Evolutionary conservation across 768 basidiomycete genomes (phyloP).

Genomic region (Mycena vulgaris): DNA sequence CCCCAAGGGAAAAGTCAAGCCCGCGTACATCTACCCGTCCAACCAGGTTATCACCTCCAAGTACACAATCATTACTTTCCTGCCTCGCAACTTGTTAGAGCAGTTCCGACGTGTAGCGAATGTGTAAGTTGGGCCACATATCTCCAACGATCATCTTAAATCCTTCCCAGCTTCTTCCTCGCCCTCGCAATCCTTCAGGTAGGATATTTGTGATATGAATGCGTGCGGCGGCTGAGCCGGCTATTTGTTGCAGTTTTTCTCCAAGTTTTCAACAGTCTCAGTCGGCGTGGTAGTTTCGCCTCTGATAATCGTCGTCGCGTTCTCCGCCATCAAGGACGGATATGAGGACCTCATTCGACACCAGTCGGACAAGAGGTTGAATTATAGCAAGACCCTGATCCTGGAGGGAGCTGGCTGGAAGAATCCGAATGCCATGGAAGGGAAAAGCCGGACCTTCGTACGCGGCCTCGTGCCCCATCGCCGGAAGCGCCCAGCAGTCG

Average conservation of each 20-base stretch:
- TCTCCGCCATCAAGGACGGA: conserved; percentile 93
- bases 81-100: conserved; percentile 84
- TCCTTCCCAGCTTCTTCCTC: conserved; percentile 49
- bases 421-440: conserved; percentile 81
- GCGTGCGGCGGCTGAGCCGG: too few relatives aligned
- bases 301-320: conserved; percentile 85
- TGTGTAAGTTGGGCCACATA: conserved; percentile 59
- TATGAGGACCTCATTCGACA: conserved; percentile 99
- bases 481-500: conserved; percentile 7
- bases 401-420: conserved; percentile 76
- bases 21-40: conserved; percentile 56
- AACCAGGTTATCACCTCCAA: conserved; percentile 73
- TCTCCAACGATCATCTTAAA: background rate
- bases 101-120: conserved; percentile 82
- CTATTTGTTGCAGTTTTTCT: too few relatives aligned
- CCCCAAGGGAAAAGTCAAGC: conserved; percentile 58
- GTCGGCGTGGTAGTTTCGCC: conserved; percentile 95
- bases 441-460: conserved; percentile 88
- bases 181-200: conserved; percentile 55
- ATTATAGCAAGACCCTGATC: conserved; percentile 78
- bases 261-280: conserved; percentile 92
- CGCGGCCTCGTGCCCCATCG: conserved; percentile 63
- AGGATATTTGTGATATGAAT: too few relatives aligned
- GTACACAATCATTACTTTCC: conserved; percentile 67
- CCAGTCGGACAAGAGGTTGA: conserved; percentile 90